Base-by-base conservation (phyloP, 2,329 filamentous ascomycete species). In the Talaromyces sp. region DNA sequence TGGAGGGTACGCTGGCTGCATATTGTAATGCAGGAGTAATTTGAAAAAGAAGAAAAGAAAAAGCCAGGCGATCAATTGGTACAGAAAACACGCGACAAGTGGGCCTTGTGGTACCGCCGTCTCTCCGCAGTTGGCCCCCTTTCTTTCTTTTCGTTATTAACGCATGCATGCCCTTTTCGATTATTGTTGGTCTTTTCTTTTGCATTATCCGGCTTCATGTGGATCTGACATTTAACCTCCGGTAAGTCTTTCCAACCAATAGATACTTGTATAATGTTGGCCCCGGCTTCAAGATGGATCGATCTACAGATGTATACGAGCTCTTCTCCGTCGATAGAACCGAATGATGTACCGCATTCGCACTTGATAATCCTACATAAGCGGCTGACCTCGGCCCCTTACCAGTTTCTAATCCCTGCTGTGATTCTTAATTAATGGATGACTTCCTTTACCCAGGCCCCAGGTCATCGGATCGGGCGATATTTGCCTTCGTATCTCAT, bases 381-480 rank as follows among this genome's bases (percentile, higher is more conserved):
- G 24, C 24, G 24, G 24, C 24, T 27, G 24, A 27, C 24, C 4
- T 27, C 24, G 24, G 5, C 24, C 24, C 24, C 24, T 9, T 27
- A n/a, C n/a, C n/a, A 9, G 9, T 27, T 27, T 27, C 24, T 9
- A 27, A 27, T 27, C 4, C 24, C n/a, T n/a, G n/a, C n/a, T n/a
- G n/a, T n/a, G n/a, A n/a, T n/a, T n/a, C n/a, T n/a, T n/a, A n/a
- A n/a, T n/a, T n/a, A n/a, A n/a, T n/a, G n/a, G n/a, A 33, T 52
- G 27, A 47, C 29, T n/a, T 16, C 17, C 19, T 43, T 30, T 43
- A 36, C 47, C 54, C 52, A 49, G n/a, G 42, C 52, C 35, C 55
- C 49, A 5, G 48, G 51, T 52, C 46, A 54, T 52, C 39, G 51
- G 56, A 48, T 51, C 29, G 9, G 36, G 19, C 8, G 17, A n/a